Evolutionary conservation across 768 basidiomycete species (phyloP), one percentile per base, ranked within the genome.

Genomic region (Phlebiopsis gigantea): DNA sequence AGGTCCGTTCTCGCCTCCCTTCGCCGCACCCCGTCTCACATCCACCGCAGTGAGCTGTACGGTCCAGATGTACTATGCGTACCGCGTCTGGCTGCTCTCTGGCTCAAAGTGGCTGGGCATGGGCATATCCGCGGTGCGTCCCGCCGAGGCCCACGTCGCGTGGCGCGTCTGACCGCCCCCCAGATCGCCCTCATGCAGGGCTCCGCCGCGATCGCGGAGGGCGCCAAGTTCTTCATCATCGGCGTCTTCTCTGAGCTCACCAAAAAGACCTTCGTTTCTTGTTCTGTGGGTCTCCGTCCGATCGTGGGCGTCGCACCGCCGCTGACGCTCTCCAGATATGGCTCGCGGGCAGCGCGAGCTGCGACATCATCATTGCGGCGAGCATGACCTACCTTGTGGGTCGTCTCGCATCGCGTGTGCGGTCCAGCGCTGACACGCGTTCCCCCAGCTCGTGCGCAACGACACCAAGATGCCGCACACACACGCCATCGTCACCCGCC

Each of bases 321-420:
- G 12, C 49, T 58, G 4, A 21, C 30, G 31, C 1, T 41, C 26
- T 42, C 28, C 63, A 68, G 45, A 45, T 67, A 15, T 69, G 69
- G 68, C 55, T 68, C 19, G 46, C 62, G 8, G 55, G 43, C n/a
- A 45, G 53, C 17, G 48, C 63, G 46, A 29, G 65, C 3, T 62
- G 62, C 21, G 69, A 71, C 52, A 58, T 68, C 10, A 42, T 67
- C 29, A 72, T 71, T 55, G 69, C 69, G 1, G 25, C 44, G 9
- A 34, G 41, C 19, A 65, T 70, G 39, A 60, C 61, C 4, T 63
- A 56, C 52, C 61, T 62, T 17, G 54, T 68, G 52, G 61, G 66
- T 29, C 10, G 10, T 45, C 4, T 26, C 22, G 7, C 22, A 7
- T 29, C 24, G 14, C 46, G 5, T 17, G 17, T 25, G 22, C 46